Base-by-base conservation (phyloP, 768 basidiomycete species). In the Leccinum olivaceopallidum region DNA sequence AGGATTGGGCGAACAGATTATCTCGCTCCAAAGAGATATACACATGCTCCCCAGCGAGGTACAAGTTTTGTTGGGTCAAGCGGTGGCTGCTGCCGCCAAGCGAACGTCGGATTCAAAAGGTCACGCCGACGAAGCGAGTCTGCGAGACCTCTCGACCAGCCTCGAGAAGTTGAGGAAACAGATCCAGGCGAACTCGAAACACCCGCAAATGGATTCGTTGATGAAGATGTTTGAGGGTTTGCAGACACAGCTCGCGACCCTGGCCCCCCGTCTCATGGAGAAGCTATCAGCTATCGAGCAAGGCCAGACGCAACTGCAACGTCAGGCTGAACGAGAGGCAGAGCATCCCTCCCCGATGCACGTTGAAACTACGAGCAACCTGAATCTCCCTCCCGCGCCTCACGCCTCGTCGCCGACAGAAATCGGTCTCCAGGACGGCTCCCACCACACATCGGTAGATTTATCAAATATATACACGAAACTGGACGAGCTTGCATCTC, bases 181-280 rank as follows among this genome's bases (percentile, higher is more conserved):
- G 32, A 44, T 61, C 6, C 49, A 52, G 16, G 52, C 55, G 18
- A 58, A 53, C n/a, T 60, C 60, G 20, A 60, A 60, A 49, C 34
- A 57, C 14, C 39, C 60, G 13, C 63, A 59, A 24, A 53, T 68
- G 42, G 64, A 71, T 18, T 61, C 60, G 6, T 65, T 80, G 6
- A 56, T 71, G 30, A 70, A 65, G 36, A 75, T 75, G 57, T 64
- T 83, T 42, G 78, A 77, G 30, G 79, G 73, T 16, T 69, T 84
- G 47, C 73, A 76, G 55, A 55, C 58, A 3, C 77, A 76, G n/a
- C 65, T 86, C 55, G 73, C 72, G 13, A 67, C 67, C 8, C 71
- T 79, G 37, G 68, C 80, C 37, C 76, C 79, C 12, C 60, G 71
- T 6, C 64, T 83, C 39, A 58, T 75, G 26, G 71, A 70, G 34